Evolutionary conservation across 116 monocot genomes (phyloP).

Genomic region (Iris pallida): DNA sequence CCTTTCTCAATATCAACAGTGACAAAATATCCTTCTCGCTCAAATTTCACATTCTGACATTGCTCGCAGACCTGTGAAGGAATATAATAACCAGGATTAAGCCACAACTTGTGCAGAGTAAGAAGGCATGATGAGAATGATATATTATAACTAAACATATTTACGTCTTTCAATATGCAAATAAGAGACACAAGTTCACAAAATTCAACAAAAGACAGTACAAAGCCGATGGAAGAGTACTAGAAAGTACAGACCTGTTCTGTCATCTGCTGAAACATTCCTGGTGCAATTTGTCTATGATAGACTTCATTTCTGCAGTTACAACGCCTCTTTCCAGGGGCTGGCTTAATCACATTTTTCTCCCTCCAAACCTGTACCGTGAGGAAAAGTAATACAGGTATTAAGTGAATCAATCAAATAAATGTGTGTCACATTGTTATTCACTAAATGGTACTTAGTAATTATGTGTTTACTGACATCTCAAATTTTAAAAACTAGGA

Average conservation of each 20-base stretch:
- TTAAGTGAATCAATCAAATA: too few relatives aligned
- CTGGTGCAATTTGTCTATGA: conserved; percentile 97
- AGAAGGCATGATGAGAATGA: neutral
- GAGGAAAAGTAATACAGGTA: neutral
- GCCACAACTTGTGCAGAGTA: neutral
- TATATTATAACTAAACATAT: neutral
- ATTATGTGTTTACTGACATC: too few relatives aligned
- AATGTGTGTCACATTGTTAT: too few relatives aligned
- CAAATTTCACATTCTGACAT: conserved; percentile 87
- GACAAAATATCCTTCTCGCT: conserved; percentile 77
- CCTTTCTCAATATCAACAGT: conserved; percentile 98
- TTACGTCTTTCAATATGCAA: neutral
- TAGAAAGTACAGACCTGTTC: conserved; percentile 56
- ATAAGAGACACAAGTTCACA: neutral
- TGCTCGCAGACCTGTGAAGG: conserved; percentile 77
- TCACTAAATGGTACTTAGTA: too few relatives aligned
- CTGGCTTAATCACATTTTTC: conserved; percentile 97
- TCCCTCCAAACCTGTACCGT: conserved; percentile 87
- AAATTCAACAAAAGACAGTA: neutral
- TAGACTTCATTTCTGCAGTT: conserved; percentile 98
- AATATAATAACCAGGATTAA: neutral
- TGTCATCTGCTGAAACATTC: conserved; percentile 99
- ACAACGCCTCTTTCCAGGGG: conserved; percentile 93
- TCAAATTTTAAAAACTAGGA: too few relatives aligned
- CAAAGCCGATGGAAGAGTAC: neutral